phyloP scores from a whole-genome alignment of 306 rosid genomes.

The Rosa persica region DNA sequence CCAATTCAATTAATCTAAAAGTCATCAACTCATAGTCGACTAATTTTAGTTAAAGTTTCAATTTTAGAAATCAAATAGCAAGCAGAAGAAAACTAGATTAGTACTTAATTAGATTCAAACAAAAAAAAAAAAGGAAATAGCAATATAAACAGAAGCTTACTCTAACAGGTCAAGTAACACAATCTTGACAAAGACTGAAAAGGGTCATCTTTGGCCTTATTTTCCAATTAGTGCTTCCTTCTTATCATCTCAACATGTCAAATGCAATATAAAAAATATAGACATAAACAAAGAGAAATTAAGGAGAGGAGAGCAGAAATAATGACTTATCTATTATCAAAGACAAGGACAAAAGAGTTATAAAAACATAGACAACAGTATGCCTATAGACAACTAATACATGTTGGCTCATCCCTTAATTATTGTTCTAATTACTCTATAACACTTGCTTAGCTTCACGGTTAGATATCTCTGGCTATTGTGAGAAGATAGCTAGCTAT shows the following conservation, averaged over 20 bases:
- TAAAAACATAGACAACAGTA: conserved; percentile 33
- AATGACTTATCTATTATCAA: conserved; percentile 23
- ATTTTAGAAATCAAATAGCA: too few species aligned
- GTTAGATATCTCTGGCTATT: background rate
- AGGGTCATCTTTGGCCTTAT: conserved; percentile 52
- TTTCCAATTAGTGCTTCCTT: conserved; percentile 27
- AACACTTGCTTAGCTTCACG: background rate
- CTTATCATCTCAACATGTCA: background rate
- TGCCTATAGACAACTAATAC: conserved; percentile 48
- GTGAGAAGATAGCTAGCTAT: background rate
- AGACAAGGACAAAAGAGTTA: conserved; percentile 48
- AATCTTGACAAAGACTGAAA: conserved; percentile 34
- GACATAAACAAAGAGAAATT: background rate
- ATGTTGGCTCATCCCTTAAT: conserved; percentile 47
- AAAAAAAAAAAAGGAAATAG: background rate
- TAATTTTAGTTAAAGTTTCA: background rate
- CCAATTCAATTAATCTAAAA: conserved; percentile 1
- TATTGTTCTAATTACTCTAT: background rate
- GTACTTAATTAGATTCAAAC: background rate
- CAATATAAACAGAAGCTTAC: conserved; percentile 10
- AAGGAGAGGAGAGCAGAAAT: background rate
- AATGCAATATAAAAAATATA: background rate
- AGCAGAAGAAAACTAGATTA: background rate
- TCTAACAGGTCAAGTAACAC: conserved; percentile 38
- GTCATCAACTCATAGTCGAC: background rate